Conservation (phyloP, 768 basidiomycete genomes). For the Termitomyces sp. region DNA sequence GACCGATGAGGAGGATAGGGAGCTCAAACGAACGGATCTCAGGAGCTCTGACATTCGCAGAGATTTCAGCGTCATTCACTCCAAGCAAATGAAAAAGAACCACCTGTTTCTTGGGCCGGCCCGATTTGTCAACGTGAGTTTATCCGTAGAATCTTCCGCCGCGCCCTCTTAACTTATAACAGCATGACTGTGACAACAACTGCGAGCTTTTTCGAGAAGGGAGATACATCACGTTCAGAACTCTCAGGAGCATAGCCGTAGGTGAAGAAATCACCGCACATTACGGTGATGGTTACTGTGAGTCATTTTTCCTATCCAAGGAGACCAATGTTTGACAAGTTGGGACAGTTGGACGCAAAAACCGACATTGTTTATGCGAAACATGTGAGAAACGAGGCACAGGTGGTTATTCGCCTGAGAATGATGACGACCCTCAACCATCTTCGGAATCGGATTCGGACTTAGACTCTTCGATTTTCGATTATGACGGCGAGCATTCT, state of each 20-base stretch:
- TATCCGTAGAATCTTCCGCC: constrained; percentile 19
- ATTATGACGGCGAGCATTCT: constrained; percentile 37
- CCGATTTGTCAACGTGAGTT: constrained; percentile 85
- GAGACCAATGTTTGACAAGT: not conserved
- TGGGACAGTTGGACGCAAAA: constrained; percentile 56
- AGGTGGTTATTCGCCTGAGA: constrained; percentile 69
- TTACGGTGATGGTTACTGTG: constrained; percentile 90
- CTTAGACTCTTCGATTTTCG: constrained; percentile 36
- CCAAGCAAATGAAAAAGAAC: constrained; percentile 88
- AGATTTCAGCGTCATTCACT: constrained; percentile 91
- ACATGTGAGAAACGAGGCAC: constrained; percentile 75
- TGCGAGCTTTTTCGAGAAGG: constrained; percentile 88
- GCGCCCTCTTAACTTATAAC: constrained; percentile 22
- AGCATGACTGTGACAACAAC: constrained; percentile 92
- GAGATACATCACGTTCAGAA: constrained; percentile 85
- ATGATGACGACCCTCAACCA: constrained; percentile 42
- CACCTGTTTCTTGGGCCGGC: constrained; percentile 89
- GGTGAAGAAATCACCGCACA: constrained; percentile 90
- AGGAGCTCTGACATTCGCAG: constrained; percentile 74
- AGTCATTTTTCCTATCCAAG: constrained; percentile 29
- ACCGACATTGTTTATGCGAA: constrained; percentile 79
- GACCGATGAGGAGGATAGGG: constrained; percentile 81
- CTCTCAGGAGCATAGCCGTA: constrained; percentile 69
- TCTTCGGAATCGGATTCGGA: constrained; percentile 48
- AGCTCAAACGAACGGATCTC: constrained; percentile 79